phyloP scores from a whole-genome alignment of 2,329 filamentous ascomycete genomes.

The Salinomyces thailandicus region DNA sequence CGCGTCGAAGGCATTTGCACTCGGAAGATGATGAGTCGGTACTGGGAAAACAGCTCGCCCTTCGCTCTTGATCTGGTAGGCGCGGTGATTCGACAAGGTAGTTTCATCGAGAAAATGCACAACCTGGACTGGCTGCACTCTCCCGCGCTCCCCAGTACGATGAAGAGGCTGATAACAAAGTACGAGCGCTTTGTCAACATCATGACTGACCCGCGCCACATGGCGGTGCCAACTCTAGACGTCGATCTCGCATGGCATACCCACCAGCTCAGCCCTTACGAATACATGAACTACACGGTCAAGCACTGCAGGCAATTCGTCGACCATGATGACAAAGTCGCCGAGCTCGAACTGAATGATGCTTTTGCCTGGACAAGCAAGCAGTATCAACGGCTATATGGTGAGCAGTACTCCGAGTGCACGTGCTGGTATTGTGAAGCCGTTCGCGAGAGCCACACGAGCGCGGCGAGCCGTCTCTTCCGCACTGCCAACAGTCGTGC shows the following conservation, averaged over 20 bases:
- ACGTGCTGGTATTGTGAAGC: conserved; percentile 58
- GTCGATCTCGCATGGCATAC: conserved; percentile 73
- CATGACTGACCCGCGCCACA: conserved; percentile 34
- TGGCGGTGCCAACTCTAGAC: conserved; percentile 61
- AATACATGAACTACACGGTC: conserved; percentile 53
- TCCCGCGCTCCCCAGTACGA: conserved; percentile 52
- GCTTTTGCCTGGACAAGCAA: conserved; percentile 65
- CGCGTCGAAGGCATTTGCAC: conserved; percentile 32
- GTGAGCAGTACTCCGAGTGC: conserved; percentile 62
- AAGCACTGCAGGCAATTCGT: conserved; percentile 48
- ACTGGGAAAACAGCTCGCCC: conserved; percentile 56
- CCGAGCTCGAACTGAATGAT: conserved; percentile 52
- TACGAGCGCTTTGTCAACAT: conserved; percentile 55
- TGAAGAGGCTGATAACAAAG: conserved; percentile 53
- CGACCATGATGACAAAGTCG: conserved; percentile 77
- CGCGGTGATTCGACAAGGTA: conserved; percentile 55
- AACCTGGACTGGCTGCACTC: conserved; percentile 69
- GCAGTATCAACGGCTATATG: conserved; percentile 54
- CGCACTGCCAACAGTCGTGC: conserved; percentile 26
- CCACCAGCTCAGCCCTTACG: conserved; percentile 56
- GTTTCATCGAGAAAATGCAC: conserved; percentile 64
- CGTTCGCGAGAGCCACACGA: conserved; percentile 48
- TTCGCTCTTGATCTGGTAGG: conserved; percentile 57
- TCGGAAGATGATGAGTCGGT: conserved; percentile 59
- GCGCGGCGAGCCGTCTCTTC: conserved; percentile 36